Percentiles rank a stretch among this genome's conserved stretches.
Conservation (phyloP, 2,329 filamentous ascomycete species). For the Cephalotrichum gorgonifer region DNA sequence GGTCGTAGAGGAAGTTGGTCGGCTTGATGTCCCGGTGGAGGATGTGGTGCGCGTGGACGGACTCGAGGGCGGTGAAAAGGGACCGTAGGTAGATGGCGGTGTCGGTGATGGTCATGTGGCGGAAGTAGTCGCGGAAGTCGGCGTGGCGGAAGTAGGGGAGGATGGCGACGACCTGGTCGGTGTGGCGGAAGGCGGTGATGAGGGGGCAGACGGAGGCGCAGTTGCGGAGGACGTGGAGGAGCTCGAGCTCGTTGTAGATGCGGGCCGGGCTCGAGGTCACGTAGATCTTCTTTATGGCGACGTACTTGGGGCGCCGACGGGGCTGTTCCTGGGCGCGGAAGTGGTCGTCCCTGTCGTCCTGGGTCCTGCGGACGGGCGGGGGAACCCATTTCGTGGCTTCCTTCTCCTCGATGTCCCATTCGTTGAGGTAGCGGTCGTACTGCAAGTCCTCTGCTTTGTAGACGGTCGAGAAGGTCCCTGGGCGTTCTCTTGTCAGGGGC, state of each 20-base stretch:
- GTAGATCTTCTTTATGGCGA: slow-evolving; percentile 99
- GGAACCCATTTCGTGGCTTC: slow-evolving; percentile 57
- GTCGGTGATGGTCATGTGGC: slow-evolving; percentile 75
- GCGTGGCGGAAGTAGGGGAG: slow-evolving; percentile 92
- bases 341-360: slow-evolving; percentile 21
- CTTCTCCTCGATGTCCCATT: slow-evolving; percentile 67
- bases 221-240: slow-evolving; percentile 76
- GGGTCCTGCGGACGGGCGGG: slow-evolving; percentile 49
- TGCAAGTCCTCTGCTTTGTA: slow-evolving; percentile 95
- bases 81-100: slow-evolving; percentile 85
- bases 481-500: too few species aligned
- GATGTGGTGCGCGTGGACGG: slow-evolving; percentile 75
- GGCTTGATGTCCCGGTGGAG: slow-evolving; percentile 95
- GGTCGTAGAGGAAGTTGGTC: slow-evolving; percentile 94
- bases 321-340: slow-evolving; percentile 13
- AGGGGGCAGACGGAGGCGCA: slow-evolving; percentile 84
- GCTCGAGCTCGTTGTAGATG: slow-evolving; percentile 91
- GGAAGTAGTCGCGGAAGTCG: slow-evolving; percentile 92
- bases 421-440: slow-evolving; percentile 74
- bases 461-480: slow-evolving; percentile 95
- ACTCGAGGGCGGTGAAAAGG: slow-evolving; percentile 73
- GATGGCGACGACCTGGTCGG: slow-evolving; percentile 90
- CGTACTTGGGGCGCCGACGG: slow-evolving; percentile 51
- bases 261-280: slow-evolving; percentile 90
- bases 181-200: slow-evolving; percentile 90